Base-by-base conservation (phyloP, 2,329 filamentous ascomycete genomes). In the Xylaria sp. region DNA sequence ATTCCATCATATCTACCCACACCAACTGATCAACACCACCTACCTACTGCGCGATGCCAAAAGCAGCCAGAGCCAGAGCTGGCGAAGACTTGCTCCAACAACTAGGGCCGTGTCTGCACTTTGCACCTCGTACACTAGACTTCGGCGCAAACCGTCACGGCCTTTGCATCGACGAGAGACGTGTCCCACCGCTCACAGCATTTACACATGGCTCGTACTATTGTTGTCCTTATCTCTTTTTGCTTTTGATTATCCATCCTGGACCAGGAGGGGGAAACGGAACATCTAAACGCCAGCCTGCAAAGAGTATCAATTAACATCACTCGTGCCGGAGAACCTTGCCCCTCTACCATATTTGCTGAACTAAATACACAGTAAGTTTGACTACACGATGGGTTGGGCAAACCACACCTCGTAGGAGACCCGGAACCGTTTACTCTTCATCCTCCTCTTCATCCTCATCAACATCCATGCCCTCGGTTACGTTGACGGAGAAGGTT, bases 381-480 rank as follows among this genome's bases (percentile, higher is more conserved):
- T 71, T 64, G 60, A 9, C 70, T 67, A 58, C 61, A 69, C 63
- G 68, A 28, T 54, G 62, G 61, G 62, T 61, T 47, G 64, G 62
- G 47, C 28, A 63, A 61, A 59, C 65, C 69, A 67, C 70, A 72
- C 70, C 67, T 73, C 50, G 59, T 55, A 54, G 23, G 64, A 52
- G 14, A 42, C 31, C 51, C 42, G 23, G 28, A 56, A 37, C 25
- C 51, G 12, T 33, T 69, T 46, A 74, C 17, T 80, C 79, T 17
- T 89, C 86, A 37, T 89, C 89, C 23, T 90, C 89, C 11, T 92
- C 92, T 46, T 95, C 92, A 0, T 94, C 92, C 49, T 92, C 90
- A 76, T 97, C 94, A 73, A 97, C 92, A 60, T 98, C 95, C 92
- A 95, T 96, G 4, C 92, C 92, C 78, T 99, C 95, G 1, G 89